Evolutionary conservation across 768 basidiomycete genomes (phyloP).

Genomic region (Trametes cubensis): DNA sequence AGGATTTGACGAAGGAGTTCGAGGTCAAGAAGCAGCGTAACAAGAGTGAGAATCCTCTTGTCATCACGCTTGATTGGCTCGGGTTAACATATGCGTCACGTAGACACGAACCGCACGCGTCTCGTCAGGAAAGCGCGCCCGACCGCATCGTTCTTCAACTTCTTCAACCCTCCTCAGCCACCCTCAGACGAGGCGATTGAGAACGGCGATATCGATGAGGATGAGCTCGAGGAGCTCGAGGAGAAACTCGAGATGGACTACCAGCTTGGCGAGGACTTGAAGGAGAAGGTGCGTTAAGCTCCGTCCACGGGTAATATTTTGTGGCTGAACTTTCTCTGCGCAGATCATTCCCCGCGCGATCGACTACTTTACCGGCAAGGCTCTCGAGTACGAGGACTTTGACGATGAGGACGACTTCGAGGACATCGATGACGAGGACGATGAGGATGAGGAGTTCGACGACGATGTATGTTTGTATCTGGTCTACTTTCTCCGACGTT

Average conservation of each 20-base stretch:
- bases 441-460: constrained; percentile 60
- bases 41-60: constrained; percentile 65
- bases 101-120: constrained; percentile 84
- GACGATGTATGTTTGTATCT: constrained; percentile 51
- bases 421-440: constrained; percentile 58
- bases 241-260: constrained; percentile 95
- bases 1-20: constrained; percentile 95
- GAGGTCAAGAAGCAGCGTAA: constrained; percentile 99
- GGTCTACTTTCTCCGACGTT: neutral
- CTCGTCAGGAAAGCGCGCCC: constrained; percentile 85
- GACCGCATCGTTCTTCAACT: constrained; percentile 98
- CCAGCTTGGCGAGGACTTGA: constrained; percentile 97
- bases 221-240: constrained; percentile 88
- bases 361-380: constrained; percentile 98
- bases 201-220: constrained; percentile 73
- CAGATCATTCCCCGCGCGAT: constrained; percentile 94
- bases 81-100: neutral
- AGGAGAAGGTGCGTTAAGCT: constrained; percentile 75
- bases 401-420: constrained; percentile 65
- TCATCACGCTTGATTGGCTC: neutral
- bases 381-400: constrained; percentile 73
- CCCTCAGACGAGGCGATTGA: constrained; percentile 71
- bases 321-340: constrained; percentile 4
- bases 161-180: constrained; percentile 83
- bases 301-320: neutral